Evolutionary conservation across 768 basidiomycete species (phyloP).

Genomic region (Termitomyces sp.): DNA sequence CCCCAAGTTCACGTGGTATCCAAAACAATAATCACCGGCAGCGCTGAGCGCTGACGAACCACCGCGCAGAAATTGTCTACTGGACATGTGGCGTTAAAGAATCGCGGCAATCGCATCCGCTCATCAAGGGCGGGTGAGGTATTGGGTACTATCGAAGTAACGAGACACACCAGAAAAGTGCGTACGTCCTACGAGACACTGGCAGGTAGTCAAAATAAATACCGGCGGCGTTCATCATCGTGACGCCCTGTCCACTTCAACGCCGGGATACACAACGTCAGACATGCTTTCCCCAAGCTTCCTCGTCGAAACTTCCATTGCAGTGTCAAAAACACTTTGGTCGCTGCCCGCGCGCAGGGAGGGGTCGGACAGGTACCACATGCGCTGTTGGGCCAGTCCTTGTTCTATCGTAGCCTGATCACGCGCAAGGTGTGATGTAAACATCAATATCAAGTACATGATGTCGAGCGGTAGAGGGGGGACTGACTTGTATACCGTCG

Average conservation of each 20-base stretch:
- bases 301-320: constrained; percentile 9
- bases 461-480: background rate
- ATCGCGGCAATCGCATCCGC: background rate
- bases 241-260: constrained; percentile 12
- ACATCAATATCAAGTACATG: too few relatives aligned
- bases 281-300: constrained; percentile 14
- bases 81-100: background rate
- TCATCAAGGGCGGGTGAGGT: background rate
- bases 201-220: background rate
- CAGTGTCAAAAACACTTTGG: constrained; percentile 6
- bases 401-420: constrained; percentile 30
- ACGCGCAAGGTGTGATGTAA: background rate
- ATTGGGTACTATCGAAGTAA: background rate
- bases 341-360: constrained; percentile 13
- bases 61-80: background rate
- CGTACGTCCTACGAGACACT: too few relatives aligned
- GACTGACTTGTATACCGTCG: constrained; percentile 21
- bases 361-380: constrained; percentile 22
- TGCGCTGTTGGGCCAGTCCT: constrained; percentile 31
- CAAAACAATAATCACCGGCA: too few relatives aligned
- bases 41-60: too few relatives aligned
- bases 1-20: too few relatives aligned
- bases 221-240: background rate
- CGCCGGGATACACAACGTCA: constrained; percentile 8
- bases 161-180: background rate